Evolutionary conservation across 768 basidiomycete genomes (phyloP), one percentile per base, ranked within the genome.

Genomic region (Pleurotus tuoliensis): DNA sequence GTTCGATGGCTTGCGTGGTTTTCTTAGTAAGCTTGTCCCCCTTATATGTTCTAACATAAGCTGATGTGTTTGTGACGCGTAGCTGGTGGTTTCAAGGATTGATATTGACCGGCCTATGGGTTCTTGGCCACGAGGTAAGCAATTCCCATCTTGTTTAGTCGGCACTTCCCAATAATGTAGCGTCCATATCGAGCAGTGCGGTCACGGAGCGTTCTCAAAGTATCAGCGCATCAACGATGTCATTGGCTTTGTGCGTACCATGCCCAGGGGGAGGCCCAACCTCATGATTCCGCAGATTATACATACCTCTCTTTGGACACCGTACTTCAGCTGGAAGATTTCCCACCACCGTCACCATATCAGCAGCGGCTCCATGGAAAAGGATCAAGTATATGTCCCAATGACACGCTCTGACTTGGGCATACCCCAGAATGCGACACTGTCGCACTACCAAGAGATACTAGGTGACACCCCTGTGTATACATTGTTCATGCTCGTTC

Each of bases 391-490:
- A 39, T 52, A 52, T 22, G 38, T 52, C 22, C 50, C 73, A 3
- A 71, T 70, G 55, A 73, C 73, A 4, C 61, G 73, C 9, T 64
- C 62, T 44, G 73, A 74, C 30, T 64, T 73, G 8, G 68, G 72
- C 9, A 63, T 75, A 30, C 71, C 73, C 1, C 2, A 22, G 0
- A 30, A 24, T 1, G 55, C 43, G 2, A 34, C 51, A 2, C 46
- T 59, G n/a, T 58, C 69, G 39, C 66, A 73, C 54, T 74, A 67
- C 47, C 70, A 73, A 1, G 74, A 76, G 30, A 66, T 71, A 39
- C 66, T 78, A 49, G 75, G 74, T 27, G 76, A 78, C 56, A 76
- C 76, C 0, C 75, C 76, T 0, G 58, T 78, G 39, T 78, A 69
- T 59, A 76, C 76, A 0, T 57, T 76, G 20, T 68, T 62, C 61